Base-by-base conservation (phyloP, 75 land plant species). In the Sequoiadendron giganteum region DNA sequence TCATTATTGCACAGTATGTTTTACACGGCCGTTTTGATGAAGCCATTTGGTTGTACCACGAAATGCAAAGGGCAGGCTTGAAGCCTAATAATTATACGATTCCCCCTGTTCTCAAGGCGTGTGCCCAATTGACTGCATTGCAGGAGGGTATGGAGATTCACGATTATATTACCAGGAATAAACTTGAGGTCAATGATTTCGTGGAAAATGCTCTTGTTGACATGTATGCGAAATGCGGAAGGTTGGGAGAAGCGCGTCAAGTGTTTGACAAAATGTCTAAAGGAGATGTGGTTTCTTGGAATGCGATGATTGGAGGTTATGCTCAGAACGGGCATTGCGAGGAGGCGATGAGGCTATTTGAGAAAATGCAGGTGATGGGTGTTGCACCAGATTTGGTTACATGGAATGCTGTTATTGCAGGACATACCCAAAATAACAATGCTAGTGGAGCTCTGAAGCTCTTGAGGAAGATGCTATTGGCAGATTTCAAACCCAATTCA, bases 51-150 rank as follows among this genome's bases (percentile, higher is more conserved):
- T 87, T 94, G 9, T 94, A 91, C 72, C 65, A 91, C 34, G 82
- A 76, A 52, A 90, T 95, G 93, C 61, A 78, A 30, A 85, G 88
- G 15, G 45, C 49, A 34, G 94, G 95, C 1, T 58, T 94, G 25
- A 39, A 39, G 81, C 96, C 96, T 21, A 91, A 95, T 90, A 90
- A 90, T 56, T 91, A 88, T 72, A 94, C 96, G 2, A 88, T 94
- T 87, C 91, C 95, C 3, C 90, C 91, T 86, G 93, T 89, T 25
- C 89, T 95, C 28, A 94, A 91, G 80, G 96, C 95, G 5, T 94
- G 95, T 42, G 81, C 94, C 0, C 89, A 87, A 3, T 88, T 93
- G 7, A 82, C 88, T 8, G 91, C 82, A 1, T 3, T 94, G 32
- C 55, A 90, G 5, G 75, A 86, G 47, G 95, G 93, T 18, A 91